Conservation (phyloP, 768 basidiomycete genomes). For the Russula dissimulans region DNA sequence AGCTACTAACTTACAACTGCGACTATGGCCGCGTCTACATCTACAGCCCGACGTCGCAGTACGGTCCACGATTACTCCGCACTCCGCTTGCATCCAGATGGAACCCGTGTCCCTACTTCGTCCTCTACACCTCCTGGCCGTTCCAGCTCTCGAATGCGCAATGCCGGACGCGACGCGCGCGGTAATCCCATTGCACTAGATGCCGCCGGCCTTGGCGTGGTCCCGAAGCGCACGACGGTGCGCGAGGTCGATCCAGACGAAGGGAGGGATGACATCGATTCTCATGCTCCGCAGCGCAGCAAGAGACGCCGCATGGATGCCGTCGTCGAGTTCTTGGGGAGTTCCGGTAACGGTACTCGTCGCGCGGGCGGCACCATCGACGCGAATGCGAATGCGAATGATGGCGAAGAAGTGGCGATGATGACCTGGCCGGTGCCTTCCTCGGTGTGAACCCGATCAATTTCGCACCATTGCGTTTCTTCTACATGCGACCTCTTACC, state of each 20-base stretch:
- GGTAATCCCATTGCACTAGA: constrained; percentile 63
- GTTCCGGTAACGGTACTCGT: not conserved
- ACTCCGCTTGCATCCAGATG: constrained; percentile 58
- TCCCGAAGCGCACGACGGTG: constrained; percentile 28
- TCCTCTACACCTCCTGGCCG: constrained; percentile 27
- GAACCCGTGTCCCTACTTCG: constrained; percentile 42
- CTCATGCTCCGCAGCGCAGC: not conserved
- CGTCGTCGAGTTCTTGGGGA: constrained; percentile 11
- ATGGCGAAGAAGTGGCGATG: not conserved
- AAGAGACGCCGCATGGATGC: constrained; percentile 6
- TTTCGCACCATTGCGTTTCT: not conserved
- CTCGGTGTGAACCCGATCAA: constrained; percentile 35
- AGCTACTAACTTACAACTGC: too few relatives aligned
- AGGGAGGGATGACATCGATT: not conserved
- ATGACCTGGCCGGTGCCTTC: constrained; percentile 32
- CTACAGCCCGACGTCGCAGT: constrained; percentile 28
- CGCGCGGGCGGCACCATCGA: not conserved
- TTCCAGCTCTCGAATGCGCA: constrained; percentile 28
- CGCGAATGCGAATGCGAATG: not conserved
- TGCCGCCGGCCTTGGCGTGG: constrained; percentile 44
- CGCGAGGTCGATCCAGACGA: constrained; percentile 18
- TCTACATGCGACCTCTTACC: not conserved
- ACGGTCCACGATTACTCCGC: constrained; percentile 59
- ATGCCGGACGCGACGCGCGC: constrained; percentile 35
- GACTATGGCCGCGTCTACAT: too few relatives aligned